Evolutionary conservation across 2,329 filamentous ascomycete species (phyloP), one percentile per base, ranked within the genome.

Genomic region (Microsporum ferrugineum): DNA sequence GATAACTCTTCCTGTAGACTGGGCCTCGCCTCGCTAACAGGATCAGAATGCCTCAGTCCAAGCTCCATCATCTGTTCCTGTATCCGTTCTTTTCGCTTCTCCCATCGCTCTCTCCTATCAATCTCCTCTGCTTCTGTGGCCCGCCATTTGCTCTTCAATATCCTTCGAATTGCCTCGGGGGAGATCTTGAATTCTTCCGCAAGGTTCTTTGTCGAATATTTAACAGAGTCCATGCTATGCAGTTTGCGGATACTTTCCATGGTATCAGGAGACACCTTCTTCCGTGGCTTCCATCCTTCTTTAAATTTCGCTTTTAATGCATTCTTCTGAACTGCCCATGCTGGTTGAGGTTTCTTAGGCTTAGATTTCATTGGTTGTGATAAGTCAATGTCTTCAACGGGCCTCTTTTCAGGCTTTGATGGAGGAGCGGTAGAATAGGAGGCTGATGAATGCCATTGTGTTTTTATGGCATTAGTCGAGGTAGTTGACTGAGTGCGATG

Each of bases 231-330:
- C 67, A 90, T 85, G 31, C 81, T 77, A 72, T 96, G 84, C 38
- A 99, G 79, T 23, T 88, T 86, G 47, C 91, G 85, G 67, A 99
- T 95, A 47, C 91, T 91, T n/a, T 88, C 86, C 36, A 96, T 79
- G 0, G 91, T 90, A 73, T 97, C 92, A 0, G 94, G 94, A 0
- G 94, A 97, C 7, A 99, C 81, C 62, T 86, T 86, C 74, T 95
- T 96, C 57, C 83, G 82, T 34, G 94, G 92, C 33, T 81, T 80
- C 91, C 92, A 99, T 7, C 86, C 77, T 43, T 76, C 84, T 5
- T 86, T 82, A 65, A 96, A 94, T 70, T 97, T 99, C 63, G 83
- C 74, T 67, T 86, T 82, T 39, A 95, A 75, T 0, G 85, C 87
- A 1, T 77, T 77, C 71, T 96, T 96, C 66, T 96, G 88, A 12